phyloP scores from a whole-genome alignment of 768 basidiomycete genomes.

The Lyophyllum decastes region DNA sequence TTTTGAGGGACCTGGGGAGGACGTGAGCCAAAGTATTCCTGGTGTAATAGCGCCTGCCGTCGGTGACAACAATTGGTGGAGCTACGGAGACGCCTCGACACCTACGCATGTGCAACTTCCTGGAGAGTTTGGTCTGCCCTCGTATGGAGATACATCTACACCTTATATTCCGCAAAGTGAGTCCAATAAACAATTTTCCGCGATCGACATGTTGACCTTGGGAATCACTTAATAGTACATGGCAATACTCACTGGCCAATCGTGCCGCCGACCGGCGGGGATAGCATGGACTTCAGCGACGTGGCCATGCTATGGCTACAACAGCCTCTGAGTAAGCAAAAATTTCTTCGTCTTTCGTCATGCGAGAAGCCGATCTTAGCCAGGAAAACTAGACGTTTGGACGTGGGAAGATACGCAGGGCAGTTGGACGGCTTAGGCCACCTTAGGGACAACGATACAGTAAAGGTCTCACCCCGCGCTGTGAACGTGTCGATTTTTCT shows the following conservation, averaged over 20 bases:
- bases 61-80: background rate
- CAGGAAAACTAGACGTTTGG: slow-evolving; percentile 10
- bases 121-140: background rate
- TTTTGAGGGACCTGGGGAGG: background rate
- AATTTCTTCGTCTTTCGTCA: background rate
- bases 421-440: background rate
- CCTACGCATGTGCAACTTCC: background rate
- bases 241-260: slow-evolving; percentile 8
- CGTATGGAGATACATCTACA: background rate
- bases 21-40: background rate
- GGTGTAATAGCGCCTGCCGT: background rate
- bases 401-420: slow-evolving; percentile 1
- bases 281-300: slow-evolving; percentile 13
- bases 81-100: background rate
- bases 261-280: slow-evolving; percentile 3
- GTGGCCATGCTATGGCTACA: slow-evolving; percentile 16
- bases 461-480: no score
- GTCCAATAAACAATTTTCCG: background rate
- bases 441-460: no score
- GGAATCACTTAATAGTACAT: background rate
- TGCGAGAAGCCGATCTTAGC: no score
- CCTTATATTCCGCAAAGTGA: slow-evolving; percentile 2
- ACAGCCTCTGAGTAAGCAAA: slow-evolving; percentile 12
- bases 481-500: no score
- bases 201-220: background rate